Base-by-base conservation (phyloP, 257 asterid species). In the Solanum pimpinellifolium region DNA sequence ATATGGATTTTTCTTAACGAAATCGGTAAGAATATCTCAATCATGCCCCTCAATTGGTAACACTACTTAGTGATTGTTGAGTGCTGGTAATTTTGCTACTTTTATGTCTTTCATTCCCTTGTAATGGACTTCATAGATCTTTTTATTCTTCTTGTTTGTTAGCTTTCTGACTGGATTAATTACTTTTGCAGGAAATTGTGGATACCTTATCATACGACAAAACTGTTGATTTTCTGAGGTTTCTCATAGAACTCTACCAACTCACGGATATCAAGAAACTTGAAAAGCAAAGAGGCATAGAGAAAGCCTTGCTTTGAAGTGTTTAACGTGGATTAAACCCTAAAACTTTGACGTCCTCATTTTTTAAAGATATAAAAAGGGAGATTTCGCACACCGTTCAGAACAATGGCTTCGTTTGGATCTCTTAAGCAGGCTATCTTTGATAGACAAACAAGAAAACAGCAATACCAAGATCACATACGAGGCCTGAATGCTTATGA, bases 401-500 rank as follows among this genome's bases (percentile, higher is more conserved):
- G 83, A 44, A 87, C 41, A 83, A 96, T 96, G 98, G 94, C 98
- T 87, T 94, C 98, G 29, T 93, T 96, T 87, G 95, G 95, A 86
- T 91, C 96, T 85, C 88, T 95, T 85, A 96, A 94, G 95, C 97
- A 93, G 91, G 89, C 90, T 69, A 91, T 96, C 86, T 94, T 95
- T 90, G 98, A 96, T 82, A 95, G 90, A 87, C 93, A 96, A 92
- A 94, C 98, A 83, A 94, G 95, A 89, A 95, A 92, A 88, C 98
- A 91, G 98, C 98, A 97, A 77, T 97, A 95, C 87, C 99, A 97
- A 91, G 96, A 96, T 88, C 93, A 94, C 85, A 91, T 97, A 33
- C 95, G 92, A 89, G 99, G 99, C 74, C 98, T 97, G 91, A 97
- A 97, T 89, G 99, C 98, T 27, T 97, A 94, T 87, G 98, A 97